Evolutionary conservation across 2,329 filamentous ascomycete genomes (phyloP), one percentile per base, ranked within the genome.

Genomic region (Xylaria sp.): DNA sequence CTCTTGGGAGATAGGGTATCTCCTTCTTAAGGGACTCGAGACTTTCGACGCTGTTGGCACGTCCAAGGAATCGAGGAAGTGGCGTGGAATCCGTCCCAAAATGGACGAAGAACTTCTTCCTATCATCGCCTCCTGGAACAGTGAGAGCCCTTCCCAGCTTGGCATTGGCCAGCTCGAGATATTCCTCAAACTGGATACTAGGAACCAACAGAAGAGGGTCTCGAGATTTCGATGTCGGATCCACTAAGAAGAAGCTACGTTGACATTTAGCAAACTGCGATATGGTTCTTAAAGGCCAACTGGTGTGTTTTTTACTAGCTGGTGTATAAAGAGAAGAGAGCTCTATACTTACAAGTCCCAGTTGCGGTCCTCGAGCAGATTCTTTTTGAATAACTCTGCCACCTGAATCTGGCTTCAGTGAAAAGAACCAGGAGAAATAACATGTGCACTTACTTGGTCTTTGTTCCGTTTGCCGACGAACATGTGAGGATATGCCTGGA

Each of bases 281-380:
- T 3, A 16, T 26, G 8, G 9, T 29, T 8, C 46, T 16, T 6
- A 5, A 19, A 11, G 39, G 11, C 26, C 22, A 9, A 29, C n/a
- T 22, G 16, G 37, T n/a, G 21, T 16, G 34, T 22, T 29, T 11
- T 26, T 48, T 7, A 5, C 8, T 19, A 4, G 16, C 2, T 44
- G 48, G 48, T 20, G 34, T 17, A 39, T 19, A 38, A 24, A 34
- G 4, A 16, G 41, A 43, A 19, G 46, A 52, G 18, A 3, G 37
- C 2, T n/a, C 29, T 34, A 26, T 18, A 78, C 87, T 79, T 77
- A 94, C 90, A 96, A 74, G 58, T 93, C 86, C 92, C 92, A 96
- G 9, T 75, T 66, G 54, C 84, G 79, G 2, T 76, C 72, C 63
- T 81, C 83, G 59, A 89, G 76, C 45, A 90, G 76, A 22, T 73